Percentiles rank a stretch among this genome's conserved stretches.
phyloP scores from a whole-genome alignment of 257 asterid species.

The Plantago ovata region DNA sequence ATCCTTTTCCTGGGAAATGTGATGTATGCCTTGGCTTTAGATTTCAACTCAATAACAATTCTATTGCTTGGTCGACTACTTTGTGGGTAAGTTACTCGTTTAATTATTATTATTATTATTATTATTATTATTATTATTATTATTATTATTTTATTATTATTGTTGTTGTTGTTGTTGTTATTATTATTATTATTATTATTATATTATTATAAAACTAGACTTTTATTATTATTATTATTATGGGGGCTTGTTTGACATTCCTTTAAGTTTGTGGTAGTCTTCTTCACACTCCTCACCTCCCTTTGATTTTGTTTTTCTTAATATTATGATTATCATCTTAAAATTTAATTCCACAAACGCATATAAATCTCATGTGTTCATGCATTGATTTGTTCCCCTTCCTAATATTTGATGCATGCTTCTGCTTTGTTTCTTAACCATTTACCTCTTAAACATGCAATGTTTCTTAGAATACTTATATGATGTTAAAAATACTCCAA shows the following conservation, averaged over 20 bases:
- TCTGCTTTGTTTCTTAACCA: too few relatives aligned
- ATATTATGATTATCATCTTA: not conserved
- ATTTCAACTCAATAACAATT: conserved; percentile 60
- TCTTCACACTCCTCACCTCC: not conserved
- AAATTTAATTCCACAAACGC: too few relatives aligned
- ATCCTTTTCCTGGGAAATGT: conserved; percentile 65
- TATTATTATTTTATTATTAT: too few relatives aligned
- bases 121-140: too few relatives aligned
- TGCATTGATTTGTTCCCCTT: too few relatives aligned
- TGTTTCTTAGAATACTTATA: too few relatives aligned
- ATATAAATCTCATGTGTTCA: not conserved
- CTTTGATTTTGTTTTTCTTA: not conserved
- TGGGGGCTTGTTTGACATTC: not conserved
- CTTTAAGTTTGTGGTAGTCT: not conserved
- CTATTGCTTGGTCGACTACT: conserved; percentile 80
- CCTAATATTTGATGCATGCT: too few relatives aligned
- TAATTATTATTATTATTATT: too few relatives aligned
- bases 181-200: too few relatives aligned
- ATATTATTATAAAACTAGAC: too few relatives aligned
- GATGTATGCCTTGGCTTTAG: conserved; percentile 92
- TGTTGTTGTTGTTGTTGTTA: too few relatives aligned
- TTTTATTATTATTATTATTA: not conserved
- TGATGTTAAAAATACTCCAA: too few relatives aligned
- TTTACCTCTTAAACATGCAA: not conserved
- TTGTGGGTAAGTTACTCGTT: conserved; percentile 73